Evolutionary conservation across 768 basidiomycete species (phyloP).

Genomic region (Hypholoma sublateritium): DNA sequence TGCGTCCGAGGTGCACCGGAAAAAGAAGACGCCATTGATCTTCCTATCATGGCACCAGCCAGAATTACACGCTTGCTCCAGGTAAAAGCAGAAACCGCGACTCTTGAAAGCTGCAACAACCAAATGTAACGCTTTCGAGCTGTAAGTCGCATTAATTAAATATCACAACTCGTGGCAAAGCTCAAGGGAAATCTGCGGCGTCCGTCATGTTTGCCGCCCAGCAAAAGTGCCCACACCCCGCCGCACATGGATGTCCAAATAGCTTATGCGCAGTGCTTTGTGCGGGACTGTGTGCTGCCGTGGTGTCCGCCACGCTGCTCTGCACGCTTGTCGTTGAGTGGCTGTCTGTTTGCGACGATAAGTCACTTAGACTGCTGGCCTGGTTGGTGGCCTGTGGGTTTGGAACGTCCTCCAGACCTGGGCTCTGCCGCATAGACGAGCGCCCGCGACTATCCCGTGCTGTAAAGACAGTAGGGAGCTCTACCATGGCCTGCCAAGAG

Average conservation of each 20-base stretch:
- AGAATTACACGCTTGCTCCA: too few species aligned
- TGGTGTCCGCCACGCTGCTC: conserved; percentile 19
- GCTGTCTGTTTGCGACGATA: background rate
- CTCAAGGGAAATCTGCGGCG: background rate
- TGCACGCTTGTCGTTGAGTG: conserved; percentile 7
- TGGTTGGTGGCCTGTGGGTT: background rate
- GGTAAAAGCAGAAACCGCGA: too few species aligned
- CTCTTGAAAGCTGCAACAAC: too few species aligned
- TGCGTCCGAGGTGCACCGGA: too few species aligned
- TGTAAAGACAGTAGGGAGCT: conserved; percentile 32
- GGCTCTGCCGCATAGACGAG: conserved; percentile 9
- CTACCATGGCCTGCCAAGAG: conserved; percentile 53
- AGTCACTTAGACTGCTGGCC: background rate
- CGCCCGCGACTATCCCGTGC: conserved; percentile 13
- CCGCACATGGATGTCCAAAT: conserved; percentile 67
- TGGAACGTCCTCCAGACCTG: conserved; percentile 24
- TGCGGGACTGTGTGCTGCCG: conserved; percentile 14
- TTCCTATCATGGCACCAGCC: too few species aligned
- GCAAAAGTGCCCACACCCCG: conserved; percentile 83
- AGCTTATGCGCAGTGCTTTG: conserved; percentile 21
- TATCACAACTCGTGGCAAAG: too few species aligned
- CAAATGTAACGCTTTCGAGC: too few species aligned
- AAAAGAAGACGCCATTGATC: too few species aligned
- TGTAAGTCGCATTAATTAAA: too few species aligned
- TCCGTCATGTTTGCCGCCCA: conserved; percentile 48